Evolutionary conservation across 208 protist species (phyloP), one percentile per base, ranked within the genome.

Genomic region (Acanthamoeba healyi): DNA sequence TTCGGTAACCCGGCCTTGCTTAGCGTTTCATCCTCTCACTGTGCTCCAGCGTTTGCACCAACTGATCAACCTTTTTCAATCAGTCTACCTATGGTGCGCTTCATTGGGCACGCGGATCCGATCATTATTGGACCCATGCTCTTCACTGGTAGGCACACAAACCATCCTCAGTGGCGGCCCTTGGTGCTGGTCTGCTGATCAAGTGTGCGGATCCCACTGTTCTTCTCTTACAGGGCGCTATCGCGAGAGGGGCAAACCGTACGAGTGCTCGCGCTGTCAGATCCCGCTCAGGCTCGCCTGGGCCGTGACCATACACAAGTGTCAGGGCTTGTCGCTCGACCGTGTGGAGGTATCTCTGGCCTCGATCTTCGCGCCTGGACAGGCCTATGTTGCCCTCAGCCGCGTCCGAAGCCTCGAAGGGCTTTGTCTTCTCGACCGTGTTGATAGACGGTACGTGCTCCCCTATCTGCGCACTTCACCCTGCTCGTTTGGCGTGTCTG

Each of bases 241-340:
- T 29, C 72, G 72, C 22, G 72, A 40, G 22, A 29, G 24, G 26
- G 72, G 34, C 10, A 4, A 46, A 14, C 10, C 32, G 26, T 34
- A 82, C 0, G 29, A 44, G n/a, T 82, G 34, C 10, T 44, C 36
- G 24, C 44, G 44, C 12, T 82, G 24, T 49, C 29, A 82, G 34
- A 82, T 54, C 24, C 99, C 99, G 54, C 96, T 99, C 7, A 97
- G 97, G 24, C 96, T 99, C 9, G 98, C 98, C 63, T 99, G 98
- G 96, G 98, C 98, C 44, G 97, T 99, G 61, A 99, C 98, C 7
- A 98, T 99, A 63, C 98, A 99, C 96, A 99, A 99, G 94, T 97
- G 96, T 61, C 99, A 99, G 95, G 99, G 99, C 44, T 98, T 99
- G 97, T 95, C 95, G 1, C 89, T 97, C 2, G 38, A 89, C n/a